phyloP scores from a whole-genome alignment of 2,329 filamentous ascomycete genomes.

The Parascedosporium putredinis region DNA sequence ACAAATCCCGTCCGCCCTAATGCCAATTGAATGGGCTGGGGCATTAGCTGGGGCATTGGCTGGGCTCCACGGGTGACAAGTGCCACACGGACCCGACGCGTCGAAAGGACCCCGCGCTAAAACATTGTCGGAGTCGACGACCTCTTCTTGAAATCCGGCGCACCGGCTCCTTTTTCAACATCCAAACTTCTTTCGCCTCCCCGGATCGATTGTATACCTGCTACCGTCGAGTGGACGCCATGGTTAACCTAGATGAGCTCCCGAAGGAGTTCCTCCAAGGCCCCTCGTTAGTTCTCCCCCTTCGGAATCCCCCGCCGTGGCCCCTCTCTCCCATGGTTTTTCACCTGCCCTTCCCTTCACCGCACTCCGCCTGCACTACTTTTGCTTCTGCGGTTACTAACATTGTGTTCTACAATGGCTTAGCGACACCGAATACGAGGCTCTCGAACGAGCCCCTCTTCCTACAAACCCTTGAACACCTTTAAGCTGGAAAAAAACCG shows the following conservation, averaged over 20 bases:
- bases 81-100: neutral
- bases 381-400: too few species aligned
- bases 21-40: too few species aligned
- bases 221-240: conserved; percentile 12
- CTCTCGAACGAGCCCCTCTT: conserved; percentile 42
- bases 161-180: neutral
- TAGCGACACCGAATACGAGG: conserved; percentile 26
- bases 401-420: neutral
- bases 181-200: neutral
- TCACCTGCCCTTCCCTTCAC: too few species aligned
- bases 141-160: too few species aligned
- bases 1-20: too few species aligned
- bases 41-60: too few species aligned
- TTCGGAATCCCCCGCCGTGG: conserved; percentile 4
- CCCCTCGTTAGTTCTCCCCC: conserved; percentile 19
- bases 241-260: conserved; percentile 25
- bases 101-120: neutral
- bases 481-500: conserved; percentile 61
- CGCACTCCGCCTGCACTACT: too few species aligned
- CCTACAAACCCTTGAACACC: conserved; percentile 65
- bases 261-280: conserved; percentile 22
- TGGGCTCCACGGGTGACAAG: too few species aligned
- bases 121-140: too few species aligned
- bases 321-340: neutral
- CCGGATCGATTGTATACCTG: neutral